Evolutionary conservation across 169 alveolate genomes (phyloP).

Genomic region (Sarcocystis neurona): DNA sequence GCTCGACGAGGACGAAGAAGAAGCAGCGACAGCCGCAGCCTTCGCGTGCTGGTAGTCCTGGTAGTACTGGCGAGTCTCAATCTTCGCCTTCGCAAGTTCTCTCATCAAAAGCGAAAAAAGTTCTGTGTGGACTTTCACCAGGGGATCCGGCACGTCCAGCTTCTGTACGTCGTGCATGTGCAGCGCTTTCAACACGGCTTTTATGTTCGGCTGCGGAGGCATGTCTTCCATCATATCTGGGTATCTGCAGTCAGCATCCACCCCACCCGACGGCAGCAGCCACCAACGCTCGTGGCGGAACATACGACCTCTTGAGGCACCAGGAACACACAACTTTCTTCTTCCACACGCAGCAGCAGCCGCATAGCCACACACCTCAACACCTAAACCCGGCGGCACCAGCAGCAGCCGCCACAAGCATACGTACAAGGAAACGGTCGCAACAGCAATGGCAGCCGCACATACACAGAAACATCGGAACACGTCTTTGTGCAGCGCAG

Average conservation of each 20-base stretch:
- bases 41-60: slow-evolving; percentile 2
- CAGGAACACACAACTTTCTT: no score
- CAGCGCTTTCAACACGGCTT: slow-evolving; percentile 42
- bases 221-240: slow-evolving; percentile 54
- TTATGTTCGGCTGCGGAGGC: slow-evolving; percentile 61
- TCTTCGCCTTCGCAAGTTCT: slow-evolving; percentile 64
- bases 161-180: slow-evolving; percentile 81
- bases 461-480: no score
- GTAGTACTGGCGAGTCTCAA: slow-evolving; percentile 24
- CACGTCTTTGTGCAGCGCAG: no score
- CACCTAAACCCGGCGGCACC: no score
- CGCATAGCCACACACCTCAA: no score
- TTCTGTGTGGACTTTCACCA: slow-evolving; percentile 78
- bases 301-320: no score
- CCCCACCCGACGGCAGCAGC: no score
- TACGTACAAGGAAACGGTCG: no score
- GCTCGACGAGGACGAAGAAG: not conserved
- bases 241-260: slow-evolving; percentile 48
- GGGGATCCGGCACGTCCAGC: slow-evolving; percentile 79
- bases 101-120: slow-evolving; percentile 74
- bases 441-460: no score
- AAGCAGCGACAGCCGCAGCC: slow-evolving; percentile 20
- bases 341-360: no score
- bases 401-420: no score
- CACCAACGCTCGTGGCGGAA: no score